Base-by-base conservation (phyloP, 2,329 filamentous ascomycete genomes). In the Zalaria obscura region DNA sequence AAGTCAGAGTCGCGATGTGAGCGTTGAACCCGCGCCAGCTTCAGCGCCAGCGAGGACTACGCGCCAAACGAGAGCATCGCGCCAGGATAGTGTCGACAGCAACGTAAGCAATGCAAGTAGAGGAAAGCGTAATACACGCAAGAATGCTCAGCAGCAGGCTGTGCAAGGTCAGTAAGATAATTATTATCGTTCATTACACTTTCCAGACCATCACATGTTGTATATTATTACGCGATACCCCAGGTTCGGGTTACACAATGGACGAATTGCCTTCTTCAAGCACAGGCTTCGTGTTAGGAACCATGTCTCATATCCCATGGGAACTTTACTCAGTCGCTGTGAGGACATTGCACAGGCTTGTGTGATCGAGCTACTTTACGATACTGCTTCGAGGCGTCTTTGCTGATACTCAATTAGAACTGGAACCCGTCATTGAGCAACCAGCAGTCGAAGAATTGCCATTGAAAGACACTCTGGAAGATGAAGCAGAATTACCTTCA, bases 1-100 rank as follows among this genome's bases (percentile, higher is more conserved):
- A 47, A 63, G 61, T 49, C 57, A 54, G 36, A 65, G 62, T 48
- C 56, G 53, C 42, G 61, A 62, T 34, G 35, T 58, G 3, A 55
- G 55, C 10, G 27, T 32, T 8, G 44, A 49, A 11, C 25, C 40
- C 45, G 45, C 28, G 27, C 35, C 28, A 25, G 18, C 25, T 26
- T 25, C 35, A 18, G 42, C 45, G 26, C 56, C 53, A 32, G 42
- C 49, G 9, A 45, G 46, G 5, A 54, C 52, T 25, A 52, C 53
- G 38, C 50, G 45, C 28, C 48, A 25, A 25, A 38, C 11, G 7
- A 25, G 11, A 38, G 29, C 7, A 7, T 32, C 29, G 7, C 29
- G 29, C n/a, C 29, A 32, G 29, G n/a, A 32, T 32, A 32, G 29
- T n/a, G 29, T 32, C 29, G 29, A 32, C 7, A 32, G 29, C 29